These are phyloP conservation scores for Pythium dissotocum DNA, from an alignment of 352 stramenopile species.

Conservation along the genomic window DNA sequence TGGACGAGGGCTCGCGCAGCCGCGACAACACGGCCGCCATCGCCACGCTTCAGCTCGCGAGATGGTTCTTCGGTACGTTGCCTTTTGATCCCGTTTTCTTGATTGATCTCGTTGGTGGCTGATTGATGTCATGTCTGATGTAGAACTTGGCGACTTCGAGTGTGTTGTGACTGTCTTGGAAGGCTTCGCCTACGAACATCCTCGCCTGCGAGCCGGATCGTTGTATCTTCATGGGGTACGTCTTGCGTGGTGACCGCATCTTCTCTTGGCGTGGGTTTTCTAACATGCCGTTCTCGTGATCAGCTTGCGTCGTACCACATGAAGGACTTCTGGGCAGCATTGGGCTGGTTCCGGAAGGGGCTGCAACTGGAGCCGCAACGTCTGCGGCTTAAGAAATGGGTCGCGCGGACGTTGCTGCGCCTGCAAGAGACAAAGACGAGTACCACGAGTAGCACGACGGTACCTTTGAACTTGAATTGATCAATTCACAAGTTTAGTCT, in stretches of 20 bases:
- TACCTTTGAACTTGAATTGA: not conserved
- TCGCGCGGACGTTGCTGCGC: conserved; percentile 40
- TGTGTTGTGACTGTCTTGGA: conserved; percentile 32
- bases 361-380: conserved; percentile 38
- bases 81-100: not conserved
- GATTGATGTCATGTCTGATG: not conserved
- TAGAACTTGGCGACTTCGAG: conserved; percentile 41
- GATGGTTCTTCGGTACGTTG: conserved; percentile 75
- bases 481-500: conserved; percentile 10
- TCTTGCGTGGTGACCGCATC: not conserved
- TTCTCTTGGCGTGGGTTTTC: not conserved
- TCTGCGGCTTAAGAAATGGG: conserved; percentile 50
- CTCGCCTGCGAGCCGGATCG: not conserved
- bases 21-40: conserved; percentile 4
- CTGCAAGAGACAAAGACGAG: conserved; percentile 33
- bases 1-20: conserved; percentile 39
- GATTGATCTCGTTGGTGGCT: conserved; percentile 1
- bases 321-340: conserved; percentile 44
- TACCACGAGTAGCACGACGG: not conserved
- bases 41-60: conserved; percentile 46
- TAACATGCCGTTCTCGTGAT: not conserved
- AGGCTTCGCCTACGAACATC: not conserved
- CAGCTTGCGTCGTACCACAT: conserved; percentile 42
- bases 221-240: conserved; percentile 44
- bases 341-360: conserved; percentile 52